Evolutionary conservation across 2,329 filamentous ascomycete species (phyloP), one percentile per base, ranked within the genome.

Genomic region (Polytolypa hystricis): DNA sequence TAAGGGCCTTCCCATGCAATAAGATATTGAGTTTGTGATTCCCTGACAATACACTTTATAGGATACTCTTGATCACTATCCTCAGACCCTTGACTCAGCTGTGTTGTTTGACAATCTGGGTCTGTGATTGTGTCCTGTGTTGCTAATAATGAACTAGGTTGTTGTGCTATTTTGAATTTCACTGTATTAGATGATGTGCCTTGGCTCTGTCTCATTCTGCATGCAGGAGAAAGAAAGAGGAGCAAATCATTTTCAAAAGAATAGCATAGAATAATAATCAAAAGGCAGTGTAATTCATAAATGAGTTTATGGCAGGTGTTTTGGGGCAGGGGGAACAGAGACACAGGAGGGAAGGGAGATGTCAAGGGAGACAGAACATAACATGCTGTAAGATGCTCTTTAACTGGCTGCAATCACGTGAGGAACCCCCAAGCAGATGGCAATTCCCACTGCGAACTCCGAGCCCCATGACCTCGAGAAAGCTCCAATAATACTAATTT

Each of bases 1-100:
- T 51, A 62, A 18, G 47, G 44, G 6, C 54, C 57, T 38, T 56
- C 52, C 58, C 57, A 61, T 21, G 59, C 57, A 41, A 62, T 57
- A 18, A 61, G 47, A 45, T 60, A 62, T 33, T 56, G 47, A 12
- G 47, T 45, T 30, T 47, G 39, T 20, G 49, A 50, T 45, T 62
- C 57, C 42, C 53, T 53, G 38, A 60, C 47, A 32, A 60, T 60
- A 40, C 48, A 49, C 35, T 57, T 57, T 28, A 58, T 57, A 37
- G 48, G 49, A 42, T 47, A 58, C 46, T 60, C 54, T 40, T 52
- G 47, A 29, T 54, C 51, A n/a, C 36, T 46, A 31, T 50, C 30
- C 19, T 32, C 31, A 36, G 40, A 36, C 35, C 35, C 30, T 33
- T 27, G 11, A 18, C 21, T 18, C 11, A 16, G 27, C n/a, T 17